A percentile compares a stretch with the other conserved stretches of the same genome.
phyloP scores from a whole-genome alignment of 2,329 filamentous ascomycete species.

The Penicillium sp. region DNA sequence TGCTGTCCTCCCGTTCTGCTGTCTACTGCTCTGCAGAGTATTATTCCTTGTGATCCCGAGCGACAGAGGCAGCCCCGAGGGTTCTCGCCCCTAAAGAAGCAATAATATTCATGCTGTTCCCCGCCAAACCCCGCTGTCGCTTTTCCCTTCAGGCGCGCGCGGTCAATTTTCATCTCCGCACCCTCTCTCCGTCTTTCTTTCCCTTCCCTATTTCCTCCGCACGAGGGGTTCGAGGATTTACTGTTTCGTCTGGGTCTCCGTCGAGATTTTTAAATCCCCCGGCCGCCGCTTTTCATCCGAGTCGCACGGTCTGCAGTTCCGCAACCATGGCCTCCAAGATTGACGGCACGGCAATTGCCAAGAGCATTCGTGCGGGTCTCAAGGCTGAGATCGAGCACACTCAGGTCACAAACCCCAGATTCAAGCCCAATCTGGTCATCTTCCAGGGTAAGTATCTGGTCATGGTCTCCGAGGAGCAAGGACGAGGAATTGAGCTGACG shows the following conservation, averaged over 20 bases:
- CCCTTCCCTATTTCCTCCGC: conserved; percentile 14
- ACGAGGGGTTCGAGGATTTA: conserved; percentile 20
- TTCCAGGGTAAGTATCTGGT: conserved; percentile 76
- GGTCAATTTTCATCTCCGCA: conserved; percentile 27
- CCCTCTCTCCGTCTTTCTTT: conserved; percentile 17
- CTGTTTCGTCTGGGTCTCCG: conserved; percentile 22
- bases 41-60: conserved; percentile 16
- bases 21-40: neutral
- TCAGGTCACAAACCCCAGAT: conserved; percentile 82
- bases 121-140: conserved; percentile 30
- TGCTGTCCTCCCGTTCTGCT: too few species aligned
- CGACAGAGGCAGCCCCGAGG: conserved; percentile 22
- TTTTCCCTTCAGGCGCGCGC: conserved; percentile 26
- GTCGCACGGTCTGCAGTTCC: conserved; percentile 58
- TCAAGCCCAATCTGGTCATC: conserved; percentile 88
- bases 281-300: conserved; percentile 22
- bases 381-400: conserved; percentile 78
- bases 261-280: conserved; percentile 23
- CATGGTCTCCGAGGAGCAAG: neutral
- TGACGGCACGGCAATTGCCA: conserved; percentile 94
- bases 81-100: conserved; percentile 28
- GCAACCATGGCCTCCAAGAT: conserved; percentile 88
- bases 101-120: conserved; percentile 32
- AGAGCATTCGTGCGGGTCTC: conserved; percentile 82
- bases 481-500: neutral